A percentile compares a stretch with the other conserved stretches of the same genome.
Evolutionary conservation across 1,284 basidiomycete species (phyloP).

Genomic region (Lignosus rhinocerotis): DNA sequence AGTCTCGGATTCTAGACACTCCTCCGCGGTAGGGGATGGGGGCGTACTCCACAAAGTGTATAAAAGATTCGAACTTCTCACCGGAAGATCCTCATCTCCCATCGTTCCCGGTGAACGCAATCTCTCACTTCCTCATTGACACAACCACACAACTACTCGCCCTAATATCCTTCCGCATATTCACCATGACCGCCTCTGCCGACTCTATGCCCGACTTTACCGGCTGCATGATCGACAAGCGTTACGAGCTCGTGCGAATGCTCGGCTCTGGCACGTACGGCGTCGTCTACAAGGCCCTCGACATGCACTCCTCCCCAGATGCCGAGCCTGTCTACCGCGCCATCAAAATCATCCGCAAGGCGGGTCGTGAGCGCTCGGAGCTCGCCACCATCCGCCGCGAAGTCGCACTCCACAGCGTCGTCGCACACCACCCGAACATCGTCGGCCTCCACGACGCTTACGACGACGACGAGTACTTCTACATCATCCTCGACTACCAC

Average conservation of each 20-base stretch:
- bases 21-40: no score
- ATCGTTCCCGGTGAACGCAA: conserved; percentile 3
- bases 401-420: conserved; percentile 49
- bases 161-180: not conserved
- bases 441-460: conserved; percentile 60
- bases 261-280: conserved; percentile 35
- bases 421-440: conserved; percentile 57
- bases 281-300: conserved; percentile 35
- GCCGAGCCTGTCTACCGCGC: conserved; percentile 16
- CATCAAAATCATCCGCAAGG: conserved; percentile 31
- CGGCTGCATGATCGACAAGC: conserved; percentile 6
- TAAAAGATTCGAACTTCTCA: no score
- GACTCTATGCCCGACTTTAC: conserved; percentile 18
- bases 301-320: conserved; percentile 16
- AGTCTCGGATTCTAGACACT: no score
- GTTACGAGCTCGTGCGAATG: conserved; percentile 16
- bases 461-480: conserved; percentile 55
- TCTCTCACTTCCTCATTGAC: not conserved
- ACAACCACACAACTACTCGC: not conserved
- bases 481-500: conserved; percentile 64
- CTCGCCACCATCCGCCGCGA: conserved; percentile 23
- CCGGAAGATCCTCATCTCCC: not conserved
- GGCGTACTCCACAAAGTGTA: no score
- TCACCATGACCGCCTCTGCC: conserved; percentile 3
- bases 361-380: not conserved